Evolutionary conservation across 768 basidiomycete genomes (phyloP).

Genomic region (Gelatoporia subvermispora): DNA sequence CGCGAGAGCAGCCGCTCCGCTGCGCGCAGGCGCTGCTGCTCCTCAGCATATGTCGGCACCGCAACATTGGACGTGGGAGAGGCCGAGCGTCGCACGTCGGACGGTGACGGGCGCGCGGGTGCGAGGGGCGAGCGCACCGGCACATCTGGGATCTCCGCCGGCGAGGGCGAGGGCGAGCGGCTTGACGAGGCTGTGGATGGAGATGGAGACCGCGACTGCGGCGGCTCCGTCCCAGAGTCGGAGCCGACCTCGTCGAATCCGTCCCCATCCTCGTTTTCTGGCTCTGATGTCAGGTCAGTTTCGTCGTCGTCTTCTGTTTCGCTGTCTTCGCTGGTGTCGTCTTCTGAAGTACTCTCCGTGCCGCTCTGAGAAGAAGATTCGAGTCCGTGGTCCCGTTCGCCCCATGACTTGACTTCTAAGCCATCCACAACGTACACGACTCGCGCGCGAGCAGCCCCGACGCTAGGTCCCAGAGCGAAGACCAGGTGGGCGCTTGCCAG

Average conservation of each 20-base stretch:
- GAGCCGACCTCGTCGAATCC: slow-evolving; percentile 11
- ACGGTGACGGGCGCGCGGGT: too few relatives aligned
- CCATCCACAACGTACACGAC: slow-evolving; percentile 64
- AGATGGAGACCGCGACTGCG: slow-evolving; percentile 25
- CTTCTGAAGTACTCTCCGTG: not conserved
- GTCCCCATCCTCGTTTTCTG: slow-evolving; percentile 6
- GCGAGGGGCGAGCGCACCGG: too few relatives aligned
- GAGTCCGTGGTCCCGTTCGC: slow-evolving; percentile 8
- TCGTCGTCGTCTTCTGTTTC: slow-evolving; percentile 12
- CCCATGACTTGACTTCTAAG: slow-evolving; percentile 43
- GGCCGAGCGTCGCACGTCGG: not conserved
- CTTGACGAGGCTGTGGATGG: slow-evolving; percentile 12
- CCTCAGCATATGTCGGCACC: slow-evolving; percentile 23
- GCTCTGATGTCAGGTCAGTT: slow-evolving; percentile 7
- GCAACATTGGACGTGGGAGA: not conserved
- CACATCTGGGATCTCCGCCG: slow-evolving; percentile 4
- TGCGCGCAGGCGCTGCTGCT: slow-evolving; percentile 22
- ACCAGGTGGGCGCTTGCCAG: slow-evolving; percentile 46
- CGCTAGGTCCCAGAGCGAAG: slow-evolving; percentile 61
- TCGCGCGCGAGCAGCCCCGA: slow-evolving; percentile 54
- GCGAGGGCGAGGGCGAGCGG: slow-evolving; percentile 6
- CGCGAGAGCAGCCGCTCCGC: slow-evolving; percentile 35
- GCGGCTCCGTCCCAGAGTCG: slow-evolving; percentile 17
- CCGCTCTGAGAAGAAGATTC: not conserved
- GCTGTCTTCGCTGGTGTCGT: not conserved